Evolutionary conservation across 306 rosid genomes (phyloP).

Genomic region (Castanospermum australe): DNA sequence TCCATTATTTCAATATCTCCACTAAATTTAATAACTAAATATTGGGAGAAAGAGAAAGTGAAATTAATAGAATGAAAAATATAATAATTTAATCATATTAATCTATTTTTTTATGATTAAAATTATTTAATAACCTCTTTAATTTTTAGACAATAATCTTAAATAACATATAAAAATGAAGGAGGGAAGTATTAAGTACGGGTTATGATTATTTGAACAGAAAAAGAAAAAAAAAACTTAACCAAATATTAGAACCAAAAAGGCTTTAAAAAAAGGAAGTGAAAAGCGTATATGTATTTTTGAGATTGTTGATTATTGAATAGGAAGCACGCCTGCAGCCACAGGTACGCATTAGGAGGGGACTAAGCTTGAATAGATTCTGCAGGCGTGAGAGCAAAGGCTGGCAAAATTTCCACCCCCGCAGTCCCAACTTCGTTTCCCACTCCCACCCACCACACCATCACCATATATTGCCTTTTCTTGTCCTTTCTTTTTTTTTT

Average conservation of each 20-base stretch:
- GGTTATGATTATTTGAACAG: neutral
- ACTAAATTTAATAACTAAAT: no score
- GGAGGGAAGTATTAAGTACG: no score
- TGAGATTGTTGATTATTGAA: neutral
- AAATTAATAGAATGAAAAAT: no score
- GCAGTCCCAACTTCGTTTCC: constrained; percentile 3
- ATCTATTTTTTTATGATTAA: no score
- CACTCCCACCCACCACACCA: neutral
- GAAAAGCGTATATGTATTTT: neutral
- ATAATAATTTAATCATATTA: no score
- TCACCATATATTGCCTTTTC: neutral
- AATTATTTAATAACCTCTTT: no score
- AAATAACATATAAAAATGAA: no score
- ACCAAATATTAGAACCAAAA: neutral
- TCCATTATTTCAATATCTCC: no score
- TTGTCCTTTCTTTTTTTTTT: no score
- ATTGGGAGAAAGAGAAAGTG: no score
- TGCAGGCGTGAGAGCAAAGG: constrained; percentile 57
- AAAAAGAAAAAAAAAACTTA: neutral
- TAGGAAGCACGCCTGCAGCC: constrained; percentile 32
- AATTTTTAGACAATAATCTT: no score
- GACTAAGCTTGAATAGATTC: neutral
- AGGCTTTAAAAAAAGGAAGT: no score
- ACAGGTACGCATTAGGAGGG: constrained; percentile 43
- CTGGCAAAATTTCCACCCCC: constrained; percentile 37